Evolutionary conservation across 2,329 filamentous ascomycete species (phyloP).

Genomic region (Colletotrichum orchidophilum): DNA sequence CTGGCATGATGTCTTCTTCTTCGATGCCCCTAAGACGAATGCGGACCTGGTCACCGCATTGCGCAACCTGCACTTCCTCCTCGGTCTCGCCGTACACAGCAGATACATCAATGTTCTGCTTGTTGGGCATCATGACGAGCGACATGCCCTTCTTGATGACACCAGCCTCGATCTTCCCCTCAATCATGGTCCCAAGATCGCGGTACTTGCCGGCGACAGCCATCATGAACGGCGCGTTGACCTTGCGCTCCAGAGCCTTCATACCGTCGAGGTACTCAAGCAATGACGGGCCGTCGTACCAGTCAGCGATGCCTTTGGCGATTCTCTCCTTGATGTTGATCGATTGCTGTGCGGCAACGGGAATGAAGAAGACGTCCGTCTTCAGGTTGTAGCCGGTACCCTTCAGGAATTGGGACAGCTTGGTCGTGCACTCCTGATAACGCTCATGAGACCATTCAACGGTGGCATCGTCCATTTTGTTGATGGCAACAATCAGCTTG

Average conservation of each 20-base stretch:
- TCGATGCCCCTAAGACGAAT: conserved; percentile 93
- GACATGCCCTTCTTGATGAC: conserved; percentile 89
- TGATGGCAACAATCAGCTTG: conserved; percentile 93
- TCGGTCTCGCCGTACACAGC: conserved; percentile 96
- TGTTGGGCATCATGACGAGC: conserved; percentile 96
- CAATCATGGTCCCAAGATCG: conserved; percentile 96
- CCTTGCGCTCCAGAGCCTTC: conserved; percentile 91
- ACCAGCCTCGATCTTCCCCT: conserved; percentile 96
- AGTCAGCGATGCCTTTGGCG: conserved; percentile 77
- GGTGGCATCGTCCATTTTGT: conserved; percentile 99
- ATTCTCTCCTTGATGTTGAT: conserved; percentile 90
- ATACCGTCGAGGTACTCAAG: conserved; percentile 96
- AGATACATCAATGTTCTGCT: conserved; percentile 80
- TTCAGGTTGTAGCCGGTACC: conserved; percentile 94
- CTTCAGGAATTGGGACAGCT: conserved; percentile 89
- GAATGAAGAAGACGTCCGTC: conserved; percentile 94
- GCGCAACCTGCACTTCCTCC: conserved; percentile 83
- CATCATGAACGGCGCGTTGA: conserved; percentile 99
- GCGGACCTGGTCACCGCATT: conserved; percentile 94
- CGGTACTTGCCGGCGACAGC: conserved; percentile 94
- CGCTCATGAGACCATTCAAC: conserved; percentile 95
- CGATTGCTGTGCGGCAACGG: conserved; percentile 88
- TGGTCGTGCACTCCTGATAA: conserved; percentile 92
- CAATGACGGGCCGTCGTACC: conserved; percentile 89
- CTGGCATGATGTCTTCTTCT: conserved; percentile 95